These are phyloP conservation scores for Rhodomyrtus psidioides DNA, from an alignment of 441 rosid species.

Conservation along the genomic window DNA sequence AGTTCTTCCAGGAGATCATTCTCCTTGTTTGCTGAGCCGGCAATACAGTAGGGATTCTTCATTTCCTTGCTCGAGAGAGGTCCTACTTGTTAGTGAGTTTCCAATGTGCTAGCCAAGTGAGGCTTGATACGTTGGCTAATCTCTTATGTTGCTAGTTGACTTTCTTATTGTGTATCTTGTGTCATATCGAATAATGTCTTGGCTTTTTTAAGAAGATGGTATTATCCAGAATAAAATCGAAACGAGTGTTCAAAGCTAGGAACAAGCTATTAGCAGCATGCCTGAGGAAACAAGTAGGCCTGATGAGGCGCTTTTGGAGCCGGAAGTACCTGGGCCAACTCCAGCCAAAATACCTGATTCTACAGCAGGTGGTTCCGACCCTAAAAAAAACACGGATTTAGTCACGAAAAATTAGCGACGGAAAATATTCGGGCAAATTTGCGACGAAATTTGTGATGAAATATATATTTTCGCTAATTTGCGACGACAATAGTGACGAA, in stretches of 20 bases:
- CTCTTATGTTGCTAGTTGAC: neutral
- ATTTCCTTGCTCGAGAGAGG: neutral
- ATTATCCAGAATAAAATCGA: neutral
- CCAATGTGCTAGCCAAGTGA: neutral
- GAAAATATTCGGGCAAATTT: too few relatives aligned
- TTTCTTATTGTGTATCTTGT: neutral
- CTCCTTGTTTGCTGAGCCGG: neutral
- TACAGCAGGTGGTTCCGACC: slow-evolving; percentile 30
- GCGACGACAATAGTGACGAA: too few relatives aligned
- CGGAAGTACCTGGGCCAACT: slow-evolving; percentile 27
- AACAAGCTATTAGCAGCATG: neutral
- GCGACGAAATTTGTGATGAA: too few relatives aligned
- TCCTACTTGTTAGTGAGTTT: neutral
- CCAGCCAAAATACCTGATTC: slow-evolving; percentile 66
- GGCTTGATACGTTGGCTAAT: neutral
- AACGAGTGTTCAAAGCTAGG: neutral
- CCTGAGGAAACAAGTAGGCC: neutral
- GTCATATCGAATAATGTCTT: neutral
- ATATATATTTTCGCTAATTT: too few relatives aligned
- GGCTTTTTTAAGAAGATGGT: neutral
- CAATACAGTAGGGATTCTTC: neutral
- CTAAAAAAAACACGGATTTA: too few relatives aligned
- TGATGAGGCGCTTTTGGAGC: neutral
- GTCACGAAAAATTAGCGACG: too few relatives aligned
- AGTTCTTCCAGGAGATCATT: neutral